These are phyloP conservation scores for Diaporthe caulivora DNA, from an alignment of 2,329 filamentous ascomycete genomes.

Conservation along the genomic window DNA sequence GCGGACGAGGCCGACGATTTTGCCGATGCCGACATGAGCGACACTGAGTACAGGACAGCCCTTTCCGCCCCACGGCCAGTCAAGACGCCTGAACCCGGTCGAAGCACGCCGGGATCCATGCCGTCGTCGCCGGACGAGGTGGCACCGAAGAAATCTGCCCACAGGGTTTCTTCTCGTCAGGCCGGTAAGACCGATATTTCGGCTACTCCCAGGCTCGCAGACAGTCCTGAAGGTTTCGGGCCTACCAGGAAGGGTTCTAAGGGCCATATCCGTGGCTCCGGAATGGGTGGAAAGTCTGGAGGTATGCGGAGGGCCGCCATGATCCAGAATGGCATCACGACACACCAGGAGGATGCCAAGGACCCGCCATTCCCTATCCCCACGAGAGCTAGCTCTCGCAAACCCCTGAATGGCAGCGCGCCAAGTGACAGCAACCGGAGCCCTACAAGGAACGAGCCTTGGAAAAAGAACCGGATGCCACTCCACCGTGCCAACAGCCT, in stretches of 20 bases:
- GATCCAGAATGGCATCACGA: conserved; percentile 82
- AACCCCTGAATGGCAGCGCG: conserved; percentile 74
- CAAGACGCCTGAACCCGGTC: conserved; percentile 35
- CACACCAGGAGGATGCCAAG: conserved; percentile 71
- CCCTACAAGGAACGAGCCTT: conserved; percentile 75
- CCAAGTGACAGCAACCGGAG: conserved; percentile 81
- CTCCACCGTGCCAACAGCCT: conserved; percentile 72
- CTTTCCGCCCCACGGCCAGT: conserved; percentile 71
- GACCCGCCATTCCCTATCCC: conserved; percentile 94
- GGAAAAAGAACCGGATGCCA: conserved; percentile 61
- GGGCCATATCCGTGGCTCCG: conserved; percentile 45
- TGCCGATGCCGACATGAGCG: conserved; percentile 70
- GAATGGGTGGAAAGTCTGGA: conserved; percentile 60
- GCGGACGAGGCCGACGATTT: conserved; percentile 74
- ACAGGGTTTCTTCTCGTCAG: conserved; percentile 48
- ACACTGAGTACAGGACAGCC: conserved; percentile 76
- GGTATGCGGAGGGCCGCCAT: conserved; percentile 83
- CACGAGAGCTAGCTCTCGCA: conserved; percentile 86
- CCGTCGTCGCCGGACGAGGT: conserved; percentile 59
- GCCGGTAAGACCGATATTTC: conserved; percentile 56
- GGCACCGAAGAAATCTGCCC: conserved; percentile 45
- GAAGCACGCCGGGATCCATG: conserved; percentile 24
- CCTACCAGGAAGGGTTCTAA: conserved; percentile 41
- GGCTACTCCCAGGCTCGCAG: conserved; percentile 56
- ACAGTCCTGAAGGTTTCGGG: conserved; percentile 45